Percentiles rank a stretch among this genome's conserved stretches.
phyloP scores from a whole-genome alignment of 805 yeast species.

The Saturnispora gosingensis region DNA sequence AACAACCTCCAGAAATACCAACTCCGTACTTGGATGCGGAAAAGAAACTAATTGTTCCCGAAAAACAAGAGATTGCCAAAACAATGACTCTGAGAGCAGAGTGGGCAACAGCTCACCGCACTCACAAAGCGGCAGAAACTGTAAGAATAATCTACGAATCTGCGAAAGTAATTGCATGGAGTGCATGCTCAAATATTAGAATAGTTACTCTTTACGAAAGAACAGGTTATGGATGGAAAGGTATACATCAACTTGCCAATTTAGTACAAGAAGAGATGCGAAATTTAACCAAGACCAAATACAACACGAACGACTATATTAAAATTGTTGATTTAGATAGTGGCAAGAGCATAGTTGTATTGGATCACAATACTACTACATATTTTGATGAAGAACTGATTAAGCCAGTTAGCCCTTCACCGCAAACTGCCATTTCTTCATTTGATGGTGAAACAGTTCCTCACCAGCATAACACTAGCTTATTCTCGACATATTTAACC shows the following conservation, averaged over 20 bases:
- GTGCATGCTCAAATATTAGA: constrained; percentile 19
- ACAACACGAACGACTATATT: constrained; percentile 15
- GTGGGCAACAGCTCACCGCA: constrained; percentile 30
- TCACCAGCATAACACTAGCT: background rate
- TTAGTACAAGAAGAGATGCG: constrained; percentile 22
- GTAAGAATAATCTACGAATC: constrained; percentile 31
- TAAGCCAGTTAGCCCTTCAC: background rate
- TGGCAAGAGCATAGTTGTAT: constrained; percentile 1
- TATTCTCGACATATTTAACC: constrained; percentile 7
- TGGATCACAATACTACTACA: background rate
- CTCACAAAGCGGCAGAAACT: constrained; percentile 35
- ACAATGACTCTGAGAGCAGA: constrained; percentile 29
- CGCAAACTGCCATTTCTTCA: background rate
- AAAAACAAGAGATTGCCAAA: constrained; percentile 26
- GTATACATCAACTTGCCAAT: constrained; percentile 17
- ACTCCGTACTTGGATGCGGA: constrained; percentile 35
- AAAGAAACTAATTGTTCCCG: constrained; percentile 32
- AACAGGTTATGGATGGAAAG: constrained; percentile 25
- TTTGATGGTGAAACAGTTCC: background rate
- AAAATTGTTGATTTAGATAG: constrained; percentile 18
- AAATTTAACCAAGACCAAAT: constrained; percentile 13
- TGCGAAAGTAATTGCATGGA: constrained; percentile 27
- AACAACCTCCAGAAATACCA: constrained; percentile 36
- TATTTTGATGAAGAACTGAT: background rate
- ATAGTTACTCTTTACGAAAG: constrained; percentile 22